Evolutionary conservation across 768 basidiomycete species (phyloP).

Genomic region (Collybia mongolica): DNA sequence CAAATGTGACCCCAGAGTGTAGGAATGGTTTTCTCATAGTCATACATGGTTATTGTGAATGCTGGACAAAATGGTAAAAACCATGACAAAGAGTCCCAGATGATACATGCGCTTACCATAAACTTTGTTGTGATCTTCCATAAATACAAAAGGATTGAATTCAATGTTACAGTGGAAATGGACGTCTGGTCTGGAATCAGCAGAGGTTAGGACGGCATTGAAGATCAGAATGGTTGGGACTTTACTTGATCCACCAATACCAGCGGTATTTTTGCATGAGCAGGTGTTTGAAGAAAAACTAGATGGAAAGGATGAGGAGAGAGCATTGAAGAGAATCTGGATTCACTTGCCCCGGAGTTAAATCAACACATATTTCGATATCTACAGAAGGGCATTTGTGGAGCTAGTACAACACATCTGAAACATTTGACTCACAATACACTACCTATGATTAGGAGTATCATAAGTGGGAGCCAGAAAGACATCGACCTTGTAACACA

Average conservation of each 20-base stretch:
- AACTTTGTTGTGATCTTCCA: slow-evolving; percentile 69
- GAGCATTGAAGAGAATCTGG: not conserved
- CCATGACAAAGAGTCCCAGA: not conserved
- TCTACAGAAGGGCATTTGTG: slow-evolving; percentile 31
- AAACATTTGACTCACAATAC: slow-evolving; percentile 22
- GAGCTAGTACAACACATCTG: no score
- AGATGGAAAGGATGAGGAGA: not conserved
- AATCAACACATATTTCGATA: slow-evolving; percentile 80
- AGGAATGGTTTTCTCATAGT: slow-evolving; percentile 76
- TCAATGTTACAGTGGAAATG: slow-evolving; percentile 73
- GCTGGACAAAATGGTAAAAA: slow-evolving; percentile 26
- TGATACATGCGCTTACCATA: slow-evolving; percentile 46
- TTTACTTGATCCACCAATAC: slow-evolving; percentile 64
- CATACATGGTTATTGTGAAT: slow-evolving; percentile 76
- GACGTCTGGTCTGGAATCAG: slow-evolving; percentile 54
- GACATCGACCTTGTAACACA: slow-evolving; percentile 16
- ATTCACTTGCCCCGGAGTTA: slow-evolving; percentile 57
- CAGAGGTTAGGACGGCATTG: slow-evolving; percentile 15
- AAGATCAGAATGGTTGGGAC: slow-evolving; percentile 5
- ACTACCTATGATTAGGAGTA: slow-evolving; percentile 15
- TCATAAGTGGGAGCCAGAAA: not conserved
- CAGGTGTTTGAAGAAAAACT: slow-evolving; percentile 77
- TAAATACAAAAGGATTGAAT: slow-evolving; percentile 69
- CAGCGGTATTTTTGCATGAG: slow-evolving; percentile 67
- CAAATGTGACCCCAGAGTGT: slow-evolving; percentile 74